phyloP scores from a whole-genome alignment of 2,329 filamentous ascomycete species.

The Fusarium heterosporum region DNA sequence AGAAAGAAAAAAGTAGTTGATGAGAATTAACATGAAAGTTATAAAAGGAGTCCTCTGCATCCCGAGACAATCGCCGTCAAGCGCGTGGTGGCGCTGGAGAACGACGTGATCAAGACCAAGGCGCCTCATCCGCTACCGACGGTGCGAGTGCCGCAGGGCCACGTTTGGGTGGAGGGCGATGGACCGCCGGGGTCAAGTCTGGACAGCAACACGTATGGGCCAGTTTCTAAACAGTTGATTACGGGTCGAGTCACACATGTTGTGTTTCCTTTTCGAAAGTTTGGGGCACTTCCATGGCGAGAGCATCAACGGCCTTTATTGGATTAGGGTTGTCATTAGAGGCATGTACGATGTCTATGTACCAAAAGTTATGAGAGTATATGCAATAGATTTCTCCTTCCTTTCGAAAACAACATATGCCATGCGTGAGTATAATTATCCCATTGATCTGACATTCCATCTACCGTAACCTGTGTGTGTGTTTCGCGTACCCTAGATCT shows the following conservation, averaged over 20 bases:
- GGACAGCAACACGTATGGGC: slow-evolving; percentile 93
- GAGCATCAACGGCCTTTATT: slow-evolving; percentile 57
- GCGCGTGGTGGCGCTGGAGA: slow-evolving; percentile 82
- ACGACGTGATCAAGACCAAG: slow-evolving; percentile 78
- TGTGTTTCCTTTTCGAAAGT: slow-evolving; percentile 73
- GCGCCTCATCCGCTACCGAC: slow-evolving; percentile 67
- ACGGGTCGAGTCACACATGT: slow-evolving; percentile 80
- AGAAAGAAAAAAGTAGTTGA: neutral
- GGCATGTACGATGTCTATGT: slow-evolving; percentile 1
- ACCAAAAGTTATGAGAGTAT: neutral
- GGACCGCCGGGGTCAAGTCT: slow-evolving; percentile 74
- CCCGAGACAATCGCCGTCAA: slow-evolving; percentile 81
- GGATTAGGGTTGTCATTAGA: slow-evolving; percentile 10
- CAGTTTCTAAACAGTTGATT: slow-evolving; percentile 80
- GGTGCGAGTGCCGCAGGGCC: slow-evolving; percentile 79
- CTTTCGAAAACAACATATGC: neutral
- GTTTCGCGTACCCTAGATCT: too few relatives aligned
- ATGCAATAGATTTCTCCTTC: neutral
- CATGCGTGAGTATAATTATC: neutral
- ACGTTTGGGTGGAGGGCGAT: slow-evolving; percentile 97
- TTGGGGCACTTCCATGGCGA: slow-evolving; percentile 69
- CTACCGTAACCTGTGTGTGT: too few relatives aligned
- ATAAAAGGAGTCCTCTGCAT: slow-evolving; percentile 73
- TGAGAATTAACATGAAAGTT: slow-evolving; percentile 11
- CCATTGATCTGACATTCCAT: too few relatives aligned